phyloP scores from a whole-genome alignment of 2,329 filamentous ascomycete genomes.

The Grosmannia clavigera region DNA sequence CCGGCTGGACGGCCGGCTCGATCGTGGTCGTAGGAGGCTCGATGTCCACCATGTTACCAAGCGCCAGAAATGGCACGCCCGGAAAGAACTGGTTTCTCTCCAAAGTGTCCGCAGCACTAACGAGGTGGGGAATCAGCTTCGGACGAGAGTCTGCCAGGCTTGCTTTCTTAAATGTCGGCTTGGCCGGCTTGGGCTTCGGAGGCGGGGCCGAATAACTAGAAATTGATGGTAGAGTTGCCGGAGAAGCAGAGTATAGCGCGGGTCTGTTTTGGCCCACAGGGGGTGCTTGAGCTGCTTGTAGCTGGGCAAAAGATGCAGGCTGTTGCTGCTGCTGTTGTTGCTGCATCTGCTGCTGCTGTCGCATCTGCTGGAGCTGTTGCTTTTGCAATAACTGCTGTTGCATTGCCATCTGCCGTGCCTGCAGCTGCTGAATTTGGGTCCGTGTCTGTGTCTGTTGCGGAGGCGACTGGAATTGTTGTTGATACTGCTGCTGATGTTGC shows the following conservation, averaged over 20 bases:
- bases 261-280: not conserved
- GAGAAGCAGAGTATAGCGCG: not conserved
- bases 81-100: constrained; percentile 11
- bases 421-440: not conserved
- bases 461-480: not conserved
- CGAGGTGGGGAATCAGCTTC: constrained; percentile 5
- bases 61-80: constrained; percentile 7
- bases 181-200: constrained; percentile 3
- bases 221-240: not conserved
- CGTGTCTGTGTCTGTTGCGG: not conserved
- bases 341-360: not conserved
- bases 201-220: not conserved
- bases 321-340: constrained; percentile 3
- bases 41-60: constrained; percentile 10
- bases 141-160: constrained; percentile 2
- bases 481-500: not conserved
- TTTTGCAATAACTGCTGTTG: not conserved
- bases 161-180: constrained; percentile 1
- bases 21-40: constrained; percentile 8
- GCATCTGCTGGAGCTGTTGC: not conserved
- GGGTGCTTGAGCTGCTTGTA: not conserved
- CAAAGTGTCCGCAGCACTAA: constrained; percentile 8
- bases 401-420: not conserved
- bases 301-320: not conserved
- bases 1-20: constrained; percentile 12